phyloP scores from a whole-genome alignment of 257 asterid genomes.

The Plectranthus barbatus region DNA sequence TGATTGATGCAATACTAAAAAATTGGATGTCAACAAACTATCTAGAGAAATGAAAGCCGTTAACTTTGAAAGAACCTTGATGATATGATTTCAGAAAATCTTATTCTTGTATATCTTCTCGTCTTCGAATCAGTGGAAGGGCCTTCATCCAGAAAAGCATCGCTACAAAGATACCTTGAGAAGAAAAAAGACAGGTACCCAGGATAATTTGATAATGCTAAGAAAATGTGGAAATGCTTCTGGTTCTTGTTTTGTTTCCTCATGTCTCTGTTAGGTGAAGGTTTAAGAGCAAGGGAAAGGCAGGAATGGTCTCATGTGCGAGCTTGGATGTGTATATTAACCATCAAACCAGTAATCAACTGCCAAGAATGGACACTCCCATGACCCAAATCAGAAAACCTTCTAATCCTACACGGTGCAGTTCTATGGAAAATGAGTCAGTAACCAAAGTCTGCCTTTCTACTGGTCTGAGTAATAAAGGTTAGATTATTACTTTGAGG shows the following conservation, averaged over 20 bases:
- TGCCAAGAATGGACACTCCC: conserved; percentile 39
- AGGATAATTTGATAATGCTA: conserved; percentile 13
- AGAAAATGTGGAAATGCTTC: conserved; percentile 20
- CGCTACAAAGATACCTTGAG: conserved; percentile 86
- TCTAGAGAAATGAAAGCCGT: conserved; percentile 1
- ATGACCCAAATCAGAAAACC: conserved; percentile 42
- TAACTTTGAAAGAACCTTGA: conserved; percentile 6
- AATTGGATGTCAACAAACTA: neutral
- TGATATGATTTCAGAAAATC: conserved; percentile 1
- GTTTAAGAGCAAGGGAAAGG: conserved; percentile 90
- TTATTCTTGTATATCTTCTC: conserved; percentile 7
- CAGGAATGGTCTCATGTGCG: conserved; percentile 43
- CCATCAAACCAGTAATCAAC: conserved; percentile 38
- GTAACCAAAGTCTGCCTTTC: conserved; percentile 34
- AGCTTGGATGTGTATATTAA: conserved; percentile 43
- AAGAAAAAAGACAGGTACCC: conserved; percentile 93
- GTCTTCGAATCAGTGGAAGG: conserved; percentile 54
- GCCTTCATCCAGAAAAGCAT: conserved; percentile 71
- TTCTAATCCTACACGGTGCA: conserved; percentile 41
- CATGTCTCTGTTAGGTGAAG: conserved; percentile 79
- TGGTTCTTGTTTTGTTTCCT: conserved; percentile 35
- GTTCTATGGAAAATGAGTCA: conserved; percentile 41
- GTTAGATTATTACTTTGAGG: conserved; percentile 23
- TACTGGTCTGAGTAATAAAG: conserved; percentile 41
- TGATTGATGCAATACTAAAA: neutral